Percentiles rank a stretch among this genome's conserved stretches.
phyloP scores from a whole-genome alignment of 2,329 filamentous ascomycete genomes.

The Diplodia seriata region DNA sequence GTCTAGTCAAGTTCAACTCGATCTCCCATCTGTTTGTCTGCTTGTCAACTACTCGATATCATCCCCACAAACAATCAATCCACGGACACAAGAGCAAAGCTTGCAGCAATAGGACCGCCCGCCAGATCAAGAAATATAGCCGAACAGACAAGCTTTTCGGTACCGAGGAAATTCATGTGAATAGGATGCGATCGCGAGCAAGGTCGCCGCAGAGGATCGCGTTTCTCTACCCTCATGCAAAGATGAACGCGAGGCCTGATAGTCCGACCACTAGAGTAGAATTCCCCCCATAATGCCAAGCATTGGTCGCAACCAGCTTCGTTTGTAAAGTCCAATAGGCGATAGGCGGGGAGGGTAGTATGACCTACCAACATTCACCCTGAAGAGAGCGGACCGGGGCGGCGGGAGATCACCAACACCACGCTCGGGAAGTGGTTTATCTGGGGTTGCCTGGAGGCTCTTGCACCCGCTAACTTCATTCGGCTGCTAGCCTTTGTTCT shows the following conservation, averaged over 20 bases:
- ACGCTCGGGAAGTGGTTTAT: constrained; percentile 14
- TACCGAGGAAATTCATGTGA: neutral
- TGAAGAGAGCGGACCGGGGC: constrained; percentile 16
- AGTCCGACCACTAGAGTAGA: neutral
- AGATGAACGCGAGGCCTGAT: neutral
- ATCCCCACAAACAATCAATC: neutral
- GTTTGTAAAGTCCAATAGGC: neutral
- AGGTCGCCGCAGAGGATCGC: neutral
- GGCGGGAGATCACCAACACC: constrained; percentile 29
- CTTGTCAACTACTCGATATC: neutral
- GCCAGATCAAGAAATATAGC: neutral
- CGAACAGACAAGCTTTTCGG: neutral
- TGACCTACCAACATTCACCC: neutral
- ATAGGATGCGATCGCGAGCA: no score
- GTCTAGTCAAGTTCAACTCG: neutral
- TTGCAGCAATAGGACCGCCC: neutral
- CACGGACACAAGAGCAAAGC: neutral
- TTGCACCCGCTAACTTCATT: constrained; percentile 22
- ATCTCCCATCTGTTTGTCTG: neutral
- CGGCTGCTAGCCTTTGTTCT: constrained; percentile 20
- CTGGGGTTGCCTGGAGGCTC: constrained; percentile 23
- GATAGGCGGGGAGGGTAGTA: neutral
- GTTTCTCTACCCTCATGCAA: neutral
- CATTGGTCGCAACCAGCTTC: neutral
- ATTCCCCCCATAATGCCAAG: neutral